A percentile compares a stretch with the other conserved stretches of the same genome.
Evolutionary conservation across 1,284 basidiomycete genomes (phyloP).

Genomic region (Neolentinus lepideus): DNA sequence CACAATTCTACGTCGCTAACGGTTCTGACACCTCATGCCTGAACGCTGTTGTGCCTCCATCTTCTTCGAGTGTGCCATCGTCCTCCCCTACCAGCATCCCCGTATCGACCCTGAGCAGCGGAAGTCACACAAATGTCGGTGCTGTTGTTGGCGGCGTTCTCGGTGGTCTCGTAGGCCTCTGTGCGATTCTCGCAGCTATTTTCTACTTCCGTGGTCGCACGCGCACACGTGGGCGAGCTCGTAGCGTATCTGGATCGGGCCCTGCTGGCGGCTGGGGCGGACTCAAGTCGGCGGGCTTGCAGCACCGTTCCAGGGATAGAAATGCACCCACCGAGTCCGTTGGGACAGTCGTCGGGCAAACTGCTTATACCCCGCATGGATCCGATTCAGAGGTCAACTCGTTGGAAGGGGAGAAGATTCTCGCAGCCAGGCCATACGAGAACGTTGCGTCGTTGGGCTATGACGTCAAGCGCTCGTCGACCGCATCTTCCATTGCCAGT

Average conservation of each 20-base stretch:
- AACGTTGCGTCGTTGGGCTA: background rate
- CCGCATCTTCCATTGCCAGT: background rate
- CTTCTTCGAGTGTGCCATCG: slow-evolving; percentile 8
- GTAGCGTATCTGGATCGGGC: background rate
- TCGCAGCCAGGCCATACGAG: background rate
- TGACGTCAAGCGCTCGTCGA: background rate
- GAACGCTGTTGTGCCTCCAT: slow-evolving; percentile 3
- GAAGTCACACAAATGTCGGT: slow-evolving; percentile 16
- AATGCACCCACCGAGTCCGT: background rate
- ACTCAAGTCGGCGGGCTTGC: background rate
- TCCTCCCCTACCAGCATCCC: slow-evolving; percentile 8
- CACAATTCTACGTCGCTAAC: slow-evolving; percentile 14
- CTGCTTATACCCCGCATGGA: background rate
- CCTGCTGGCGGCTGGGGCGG: background rate
- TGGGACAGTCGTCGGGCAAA: background rate
- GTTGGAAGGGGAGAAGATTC: background rate
- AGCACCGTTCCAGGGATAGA: background rate
- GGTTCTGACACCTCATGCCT: slow-evolving; percentile 15
- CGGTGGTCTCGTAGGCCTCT: slow-evolving; percentile 22
- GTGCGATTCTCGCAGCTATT: slow-evolving; percentile 14
- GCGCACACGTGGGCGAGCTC: background rate
- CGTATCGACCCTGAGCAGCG: slow-evolving; percentile 8
- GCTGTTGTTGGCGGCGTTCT: slow-evolving; percentile 29
- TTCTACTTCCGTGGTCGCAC: slow-evolving; percentile 15
- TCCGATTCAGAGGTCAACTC: background rate